Conservation (phyloP, 257 asterid species). For the Salvia hispanica region DNA sequence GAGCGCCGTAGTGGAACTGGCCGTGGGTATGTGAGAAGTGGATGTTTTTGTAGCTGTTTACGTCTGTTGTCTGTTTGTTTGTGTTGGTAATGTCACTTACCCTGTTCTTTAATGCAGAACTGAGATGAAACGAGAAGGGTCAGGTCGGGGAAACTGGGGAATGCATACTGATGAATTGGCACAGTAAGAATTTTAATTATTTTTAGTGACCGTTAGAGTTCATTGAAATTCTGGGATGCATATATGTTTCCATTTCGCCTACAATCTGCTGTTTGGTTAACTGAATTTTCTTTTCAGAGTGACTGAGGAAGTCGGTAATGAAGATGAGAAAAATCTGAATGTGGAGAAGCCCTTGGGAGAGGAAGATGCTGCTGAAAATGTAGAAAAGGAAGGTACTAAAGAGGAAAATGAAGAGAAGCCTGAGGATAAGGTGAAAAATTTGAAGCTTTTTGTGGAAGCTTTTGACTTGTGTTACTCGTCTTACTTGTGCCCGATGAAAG, state of each 20-base stretch:
- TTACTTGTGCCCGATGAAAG: not conserved
- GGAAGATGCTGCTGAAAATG: constrained; percentile 52
- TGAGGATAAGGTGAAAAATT: constrained; percentile 66
- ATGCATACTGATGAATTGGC: constrained; percentile 59
- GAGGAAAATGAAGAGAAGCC: constrained; percentile 70
- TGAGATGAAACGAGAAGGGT: constrained; percentile 69
- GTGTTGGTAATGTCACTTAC: not conserved
- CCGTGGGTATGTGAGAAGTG: constrained; percentile 49
- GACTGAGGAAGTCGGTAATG: constrained; percentile 54
- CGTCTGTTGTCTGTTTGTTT: not conserved
- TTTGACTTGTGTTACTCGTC: not conserved
- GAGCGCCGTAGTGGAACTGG: constrained; percentile 86
- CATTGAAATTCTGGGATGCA: not conserved
- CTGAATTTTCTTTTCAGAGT: constrained; percentile 36
- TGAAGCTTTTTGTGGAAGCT: not conserved
- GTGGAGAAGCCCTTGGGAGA: constrained; percentile 59
- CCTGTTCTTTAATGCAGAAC: constrained; percentile 38
- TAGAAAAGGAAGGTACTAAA: constrained; percentile 54
- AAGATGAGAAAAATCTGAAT: constrained; percentile 55
- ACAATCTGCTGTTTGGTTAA: not conserved
- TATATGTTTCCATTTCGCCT: not conserved
- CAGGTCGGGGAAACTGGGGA: constrained; percentile 88
- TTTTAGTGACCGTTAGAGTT: not conserved
- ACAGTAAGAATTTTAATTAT: constrained; percentile 50
- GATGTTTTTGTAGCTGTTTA: not conserved